Conservation (phyloP, 768 basidiomycete species). For the Phaeotremella fagi region DNA sequence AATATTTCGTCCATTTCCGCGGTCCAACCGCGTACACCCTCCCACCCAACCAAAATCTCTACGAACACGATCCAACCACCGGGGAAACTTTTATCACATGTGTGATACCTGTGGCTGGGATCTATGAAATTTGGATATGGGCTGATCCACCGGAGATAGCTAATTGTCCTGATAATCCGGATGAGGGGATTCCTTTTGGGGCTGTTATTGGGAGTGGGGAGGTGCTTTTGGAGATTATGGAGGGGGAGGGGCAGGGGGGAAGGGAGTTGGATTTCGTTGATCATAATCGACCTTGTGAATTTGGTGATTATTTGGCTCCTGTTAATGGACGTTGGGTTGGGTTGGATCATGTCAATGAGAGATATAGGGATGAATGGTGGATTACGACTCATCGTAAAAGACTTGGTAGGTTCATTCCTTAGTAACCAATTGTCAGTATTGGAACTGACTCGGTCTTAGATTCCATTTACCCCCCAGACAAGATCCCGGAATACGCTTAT, state of each 20-base stretch:
- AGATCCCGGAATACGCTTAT: background rate
- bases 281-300: background rate
- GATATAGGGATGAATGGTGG: background rate
- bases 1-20: background rate
- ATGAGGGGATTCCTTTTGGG: background rate
- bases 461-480: background rate
- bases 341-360: background rate
- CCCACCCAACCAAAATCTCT: background rate
- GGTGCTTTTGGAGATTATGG: background rate
- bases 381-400: background rate
- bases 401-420: background rate
- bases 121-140: background rate
- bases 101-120: background rate
- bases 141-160: background rate
- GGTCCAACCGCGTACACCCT: background rate
- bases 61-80: background rate
- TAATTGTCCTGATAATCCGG: background rate
- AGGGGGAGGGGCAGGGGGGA: background rate
- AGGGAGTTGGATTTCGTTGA: background rate
- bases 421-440: background rate
- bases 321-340: background rate
- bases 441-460: background rate
- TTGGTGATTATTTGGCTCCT: background rate
- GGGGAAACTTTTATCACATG: background rate
- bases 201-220: constrained; percentile 1